A percentile compares a stretch with the other conserved stretches of the same genome.
phyloP scores from a whole-genome alignment of 768 basidiomycete species.

The Pleurotus eryngii region DNA sequence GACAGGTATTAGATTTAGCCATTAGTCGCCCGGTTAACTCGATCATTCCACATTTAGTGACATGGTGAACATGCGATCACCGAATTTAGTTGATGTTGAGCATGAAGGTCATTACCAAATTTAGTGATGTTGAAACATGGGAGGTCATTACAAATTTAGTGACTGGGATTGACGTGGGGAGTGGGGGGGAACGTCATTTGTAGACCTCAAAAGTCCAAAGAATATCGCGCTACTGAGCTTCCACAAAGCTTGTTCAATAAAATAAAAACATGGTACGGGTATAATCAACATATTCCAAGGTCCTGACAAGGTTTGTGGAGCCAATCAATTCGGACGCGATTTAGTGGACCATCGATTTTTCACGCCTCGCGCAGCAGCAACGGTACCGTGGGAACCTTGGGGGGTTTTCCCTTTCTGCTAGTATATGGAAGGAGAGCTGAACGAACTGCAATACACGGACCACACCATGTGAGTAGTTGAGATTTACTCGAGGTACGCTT shows the following conservation, averaged over 20 bases:
- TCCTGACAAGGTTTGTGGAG: neutral
- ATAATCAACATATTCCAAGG: neutral
- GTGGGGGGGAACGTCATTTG: neutral
- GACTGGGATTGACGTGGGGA: neutral
- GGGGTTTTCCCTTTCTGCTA: neutral
- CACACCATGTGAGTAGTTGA: slow-evolving; percentile 38
- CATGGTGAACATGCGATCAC: too few relatives aligned
- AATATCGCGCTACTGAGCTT: neutral
- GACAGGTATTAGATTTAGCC: too few relatives aligned
- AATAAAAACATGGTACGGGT: neutral
- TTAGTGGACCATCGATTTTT: slow-evolving; percentile 31
- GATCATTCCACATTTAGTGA: too few relatives aligned
- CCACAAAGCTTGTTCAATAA: neutral
- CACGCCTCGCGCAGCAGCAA: too few relatives aligned
- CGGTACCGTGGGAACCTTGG: too few relatives aligned
- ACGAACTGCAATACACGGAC: neutral
- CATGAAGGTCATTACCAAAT: slow-evolving; percentile 24
- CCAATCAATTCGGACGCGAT: neutral
- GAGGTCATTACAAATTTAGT: too few relatives aligned
- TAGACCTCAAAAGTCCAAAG: neutral
- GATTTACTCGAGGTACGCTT: slow-evolving; percentile 38
- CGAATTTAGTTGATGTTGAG: too few relatives aligned
- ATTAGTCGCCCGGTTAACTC: too few relatives aligned
- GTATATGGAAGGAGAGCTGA: neutral
- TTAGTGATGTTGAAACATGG: slow-evolving; percentile 72